phyloP scores from a whole-genome alignment of 2,329 filamentous ascomycete genomes.

The Diaporthe vexans region DNA sequence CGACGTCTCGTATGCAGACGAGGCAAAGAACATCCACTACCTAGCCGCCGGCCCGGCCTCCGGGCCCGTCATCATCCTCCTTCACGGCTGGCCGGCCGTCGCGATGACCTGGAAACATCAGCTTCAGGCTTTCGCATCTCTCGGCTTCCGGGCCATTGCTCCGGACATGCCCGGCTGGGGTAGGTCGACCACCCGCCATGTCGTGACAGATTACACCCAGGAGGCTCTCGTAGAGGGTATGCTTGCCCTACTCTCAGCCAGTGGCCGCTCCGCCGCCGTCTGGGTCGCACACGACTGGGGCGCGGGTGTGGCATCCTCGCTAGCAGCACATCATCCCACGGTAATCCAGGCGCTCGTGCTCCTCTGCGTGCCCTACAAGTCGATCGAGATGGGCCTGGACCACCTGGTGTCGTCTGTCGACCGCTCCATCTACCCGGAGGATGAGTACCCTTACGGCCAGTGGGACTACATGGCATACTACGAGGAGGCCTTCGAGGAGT shows the following conservation, averaged over 20 bases:
- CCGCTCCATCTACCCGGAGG: slow-evolving; percentile 26
- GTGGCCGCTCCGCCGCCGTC: slow-evolving; percentile 11
- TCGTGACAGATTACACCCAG: slow-evolving; percentile 16
- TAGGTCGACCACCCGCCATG: not conserved
- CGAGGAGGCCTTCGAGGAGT: slow-evolving; percentile 29
- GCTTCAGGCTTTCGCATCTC: slow-evolving; percentile 12
- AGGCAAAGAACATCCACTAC: slow-evolving; percentile 26
- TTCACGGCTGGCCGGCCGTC: slow-evolving; percentile 34
- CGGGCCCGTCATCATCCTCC: slow-evolving; percentile 28
- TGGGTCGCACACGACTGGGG: slow-evolving; percentile 36
- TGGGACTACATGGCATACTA: slow-evolving; percentile 32
- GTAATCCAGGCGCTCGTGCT: slow-evolving; percentile 4
- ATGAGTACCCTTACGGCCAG: slow-evolving; percentile 27
- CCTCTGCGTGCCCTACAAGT: slow-evolving; percentile 20
- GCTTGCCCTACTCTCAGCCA: slow-evolving; percentile 30
- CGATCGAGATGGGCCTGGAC: slow-evolving; percentile 26
- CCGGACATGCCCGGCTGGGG: slow-evolving; percentile 36
- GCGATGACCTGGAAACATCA: slow-evolving; percentile 31
- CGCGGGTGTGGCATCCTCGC: slow-evolving; percentile 20
- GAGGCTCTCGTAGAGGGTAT: slow-evolving; percentile 28
- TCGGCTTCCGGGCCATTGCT: slow-evolving; percentile 25
- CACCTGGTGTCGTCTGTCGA: slow-evolving; percentile 20
- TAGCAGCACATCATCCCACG: slow-evolving; percentile 9
- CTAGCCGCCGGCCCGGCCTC: slow-evolving; percentile 2
- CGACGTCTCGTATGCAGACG: slow-evolving; percentile 22